These are phyloP conservation scores for Neurospora sp. DNA, from an alignment of 2,329 filamentous ascomycete species.

Conservation along the genomic window DNA sequence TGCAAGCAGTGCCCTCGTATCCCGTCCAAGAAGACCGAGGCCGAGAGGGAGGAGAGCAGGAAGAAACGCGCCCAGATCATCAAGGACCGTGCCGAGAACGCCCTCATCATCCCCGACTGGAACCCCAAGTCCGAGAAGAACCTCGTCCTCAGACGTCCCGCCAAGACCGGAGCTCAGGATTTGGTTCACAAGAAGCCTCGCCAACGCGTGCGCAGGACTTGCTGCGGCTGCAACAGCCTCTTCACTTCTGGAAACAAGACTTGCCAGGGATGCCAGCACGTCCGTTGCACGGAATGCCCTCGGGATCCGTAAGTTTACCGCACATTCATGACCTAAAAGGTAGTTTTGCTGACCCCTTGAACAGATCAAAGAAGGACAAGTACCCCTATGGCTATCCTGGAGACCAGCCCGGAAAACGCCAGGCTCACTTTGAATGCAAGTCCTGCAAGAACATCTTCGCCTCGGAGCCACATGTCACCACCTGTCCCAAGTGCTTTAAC, in stretches of 20 bases:
- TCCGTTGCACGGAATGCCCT: constrained; percentile 71
- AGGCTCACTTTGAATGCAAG: constrained; percentile 50
- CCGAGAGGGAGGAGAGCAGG: constrained; percentile 42
- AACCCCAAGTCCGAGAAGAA: constrained; percentile 34
- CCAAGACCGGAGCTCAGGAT: constrained; percentile 58
- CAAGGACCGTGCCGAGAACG: constrained; percentile 49
- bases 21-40: constrained; percentile 55
- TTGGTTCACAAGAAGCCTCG: constrained; percentile 61
- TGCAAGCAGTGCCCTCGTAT: constrained; percentile 74
- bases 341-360: constrained; percentile 12
- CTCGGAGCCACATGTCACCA: constrained; percentile 36
- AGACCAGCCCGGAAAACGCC: constrained; percentile 46
- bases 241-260: constrained; percentile 51
- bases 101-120: constrained; percentile 42
- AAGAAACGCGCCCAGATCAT: constrained; percentile 38
- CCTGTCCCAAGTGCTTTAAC: constrained; percentile 48
- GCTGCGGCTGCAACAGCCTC: constrained; percentile 61
- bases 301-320: constrained; percentile 59
- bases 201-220: constrained; percentile 65
- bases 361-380: constrained; percentile 55
- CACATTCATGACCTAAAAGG: neutral
- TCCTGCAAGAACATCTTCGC: constrained; percentile 52
- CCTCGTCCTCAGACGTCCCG: constrained; percentile 51
- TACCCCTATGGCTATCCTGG: constrained; percentile 63
- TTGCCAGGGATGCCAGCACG: constrained; percentile 61